Conservation (phyloP, 2,329 filamentous ascomycete species). For the Cladosporium sp. region DNA sequence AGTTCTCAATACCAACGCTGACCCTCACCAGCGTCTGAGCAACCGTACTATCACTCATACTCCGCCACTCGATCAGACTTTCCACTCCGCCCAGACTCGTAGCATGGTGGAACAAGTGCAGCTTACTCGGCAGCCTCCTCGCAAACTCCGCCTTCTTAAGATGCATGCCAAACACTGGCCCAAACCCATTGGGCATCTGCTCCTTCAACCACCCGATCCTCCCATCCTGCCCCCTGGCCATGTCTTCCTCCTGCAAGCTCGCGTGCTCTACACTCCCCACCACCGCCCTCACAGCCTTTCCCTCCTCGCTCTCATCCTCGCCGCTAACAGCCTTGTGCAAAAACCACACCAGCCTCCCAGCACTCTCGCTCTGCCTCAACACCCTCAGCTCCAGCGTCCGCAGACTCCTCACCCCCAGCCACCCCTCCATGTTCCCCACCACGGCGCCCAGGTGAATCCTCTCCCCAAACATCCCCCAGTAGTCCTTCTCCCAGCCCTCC, state of each 20-base stretch:
- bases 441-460: conserved; percentile 76
- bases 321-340: conserved; percentile 54
- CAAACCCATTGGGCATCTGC: conserved; percentile 92
- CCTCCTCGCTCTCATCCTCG: conserved; percentile 41
- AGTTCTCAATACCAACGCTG: conserved; percentile 82
- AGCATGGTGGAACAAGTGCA: conserved; percentile 87
- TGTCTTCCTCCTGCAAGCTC: conserved; percentile 69
- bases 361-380: conserved; percentile 70
- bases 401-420: conserved; percentile 84
- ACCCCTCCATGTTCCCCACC: conserved; percentile 87
- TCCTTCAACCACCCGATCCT: conserved; percentile 64
- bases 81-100: conserved; percentile 93
- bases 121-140: conserved; percentile 69
- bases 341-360: conserved; percentile 70
- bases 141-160: conserved; percentile 64
- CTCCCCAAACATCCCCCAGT: conserved; percentile 63
- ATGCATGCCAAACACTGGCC: conserved; percentile 79
- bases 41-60: conserved; percentile 76
- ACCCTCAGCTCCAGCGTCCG: conserved; percentile 85
- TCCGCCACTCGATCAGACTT: conserved; percentile 93
- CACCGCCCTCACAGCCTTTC: conserved; percentile 50
- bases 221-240: conserved; percentile 35
- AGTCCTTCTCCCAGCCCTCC: conserved; percentile 52
- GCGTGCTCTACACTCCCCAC: conserved; percentile 72
- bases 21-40: conserved; percentile 74